Evolutionary conservation across 768 basidiomycete species (phyloP).

Genomic region (Scleroderma bovista): DNA sequence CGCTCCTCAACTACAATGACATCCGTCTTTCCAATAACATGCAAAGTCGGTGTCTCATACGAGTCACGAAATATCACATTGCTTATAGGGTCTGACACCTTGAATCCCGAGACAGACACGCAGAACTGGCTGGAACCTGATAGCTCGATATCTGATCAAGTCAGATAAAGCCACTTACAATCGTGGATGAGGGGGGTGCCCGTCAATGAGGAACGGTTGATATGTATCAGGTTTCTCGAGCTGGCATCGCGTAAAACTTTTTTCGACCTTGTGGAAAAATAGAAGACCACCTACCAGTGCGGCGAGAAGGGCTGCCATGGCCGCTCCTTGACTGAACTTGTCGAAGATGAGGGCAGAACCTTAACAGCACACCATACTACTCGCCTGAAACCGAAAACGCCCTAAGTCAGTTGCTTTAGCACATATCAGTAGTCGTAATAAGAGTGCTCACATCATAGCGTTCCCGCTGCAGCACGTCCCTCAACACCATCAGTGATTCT

Average conservation of each 20-base stretch:
- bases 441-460: constrained; percentile 60
- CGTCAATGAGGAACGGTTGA: constrained; percentile 58
- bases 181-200: constrained; percentile 66
- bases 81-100: constrained; percentile 40
- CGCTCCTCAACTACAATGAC: constrained; percentile 70
- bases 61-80: constrained; percentile 44
- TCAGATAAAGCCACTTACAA: constrained; percentile 41
- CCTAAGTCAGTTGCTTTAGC: constrained; percentile 34
- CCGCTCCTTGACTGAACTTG: constrained; percentile 63
- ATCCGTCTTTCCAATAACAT: constrained; percentile 73
- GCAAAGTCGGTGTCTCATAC: constrained; percentile 69
- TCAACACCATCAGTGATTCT: constrained; percentile 49
- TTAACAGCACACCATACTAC: constrained; percentile 5
- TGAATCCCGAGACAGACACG: constrained; percentile 71
- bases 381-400: constrained; percentile 76
- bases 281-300: constrained; percentile 49
- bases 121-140: constrained; percentile 54
- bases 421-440: not conserved
- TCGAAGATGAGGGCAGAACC: constrained; percentile 2
- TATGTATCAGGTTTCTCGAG: constrained; percentile 49
- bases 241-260: constrained; percentile 25
- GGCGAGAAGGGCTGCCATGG: constrained; percentile 63
- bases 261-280: not conserved
- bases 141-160: not conserved
- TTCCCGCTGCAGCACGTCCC: constrained; percentile 50